Base-by-base conservation (phyloP, 2,329 filamentous ascomycete species). In the Colletotrichum sansevieriae region DNA sequence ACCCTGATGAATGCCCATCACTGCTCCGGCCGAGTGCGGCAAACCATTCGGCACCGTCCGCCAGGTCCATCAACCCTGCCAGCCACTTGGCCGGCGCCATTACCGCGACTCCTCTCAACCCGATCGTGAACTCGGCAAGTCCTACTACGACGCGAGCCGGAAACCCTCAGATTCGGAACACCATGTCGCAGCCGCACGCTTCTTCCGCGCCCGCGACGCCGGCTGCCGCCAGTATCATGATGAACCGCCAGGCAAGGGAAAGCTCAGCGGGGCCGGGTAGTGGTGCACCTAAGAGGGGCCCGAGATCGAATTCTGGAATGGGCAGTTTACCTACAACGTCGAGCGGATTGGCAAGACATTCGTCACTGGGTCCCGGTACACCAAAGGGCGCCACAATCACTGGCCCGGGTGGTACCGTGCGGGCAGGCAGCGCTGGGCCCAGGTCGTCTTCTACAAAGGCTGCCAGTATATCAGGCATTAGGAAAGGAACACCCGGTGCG, bases 1-100 rank as follows among this genome's bases (percentile, higher is more conserved):
- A 91, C 63, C 86, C 87, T 39, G 88, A 90, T 73, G 87, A 89
- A 75, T 82, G 90, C 9, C 89, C 89, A 33, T 91, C 89, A 2
- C 79, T 90, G 6, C 78, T 91, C n/a, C 85, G 87, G 35, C 82
- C 86, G 13, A 86, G 85, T 75, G 83, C 86, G 47, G 83, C 87
- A 59, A 88, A 88, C 76, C 82, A 84, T 70, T 74, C 74, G 41
- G 78, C 76, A 11, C 80, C 79, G 41, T 79, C 80, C 12, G 75
- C 79, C 52, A 79, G 83, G 22, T 75, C 83, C 51, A 79, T 83
- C 62, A 85, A 83, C 72, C 78, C 81, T 12, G 78, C 81, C 55
- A 79, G 81, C 49, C 82, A 77, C 59, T 73, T 77, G 7, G 62
- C 76, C 12, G 71, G 72, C 10, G 72, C 80, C 43, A 74, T 78